phyloP scores from a whole-genome alignment of 1,284 basidiomycete species.

The Fomes fomentarius region DNA sequence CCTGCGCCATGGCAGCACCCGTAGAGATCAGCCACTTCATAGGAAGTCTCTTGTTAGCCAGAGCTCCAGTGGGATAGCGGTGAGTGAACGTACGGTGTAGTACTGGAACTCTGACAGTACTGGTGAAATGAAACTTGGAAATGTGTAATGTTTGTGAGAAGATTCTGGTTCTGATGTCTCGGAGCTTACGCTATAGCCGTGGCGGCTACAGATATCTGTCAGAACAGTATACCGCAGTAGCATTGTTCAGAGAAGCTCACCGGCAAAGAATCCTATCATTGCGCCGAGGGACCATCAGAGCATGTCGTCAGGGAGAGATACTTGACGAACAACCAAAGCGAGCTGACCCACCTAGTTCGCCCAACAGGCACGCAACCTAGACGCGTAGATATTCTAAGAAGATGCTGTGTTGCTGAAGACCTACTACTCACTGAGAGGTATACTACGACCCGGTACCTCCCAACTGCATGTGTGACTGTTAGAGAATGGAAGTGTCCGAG shows the following conservation, averaged over 20 bases:
- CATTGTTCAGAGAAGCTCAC: too few relatives aligned
- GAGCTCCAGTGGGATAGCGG: not conserved
- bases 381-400: not conserved
- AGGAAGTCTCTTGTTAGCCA: not conserved
- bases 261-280: not conserved
- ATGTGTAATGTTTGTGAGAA: too few relatives aligned
- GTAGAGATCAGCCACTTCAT: constrained; percentile 8
- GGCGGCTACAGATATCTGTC: not conserved
- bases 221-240: too few relatives aligned
- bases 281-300: too few relatives aligned
- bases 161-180: too few relatives aligned
- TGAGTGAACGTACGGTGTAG: not conserved
- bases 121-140: constrained; percentile 6
- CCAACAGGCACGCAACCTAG: not conserved
- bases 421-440: not conserved
- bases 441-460: not conserved
- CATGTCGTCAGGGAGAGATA: too few relatives aligned
- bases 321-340: too few relatives aligned
- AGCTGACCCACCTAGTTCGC: not conserved
- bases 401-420: not conserved
- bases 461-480: not conserved
- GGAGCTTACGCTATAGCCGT: constrained; percentile 10
- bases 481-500: not conserved
- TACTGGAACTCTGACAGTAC: not conserved
- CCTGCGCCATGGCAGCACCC: not conserved